These are phyloP conservation scores for Populus hybrid DNA, from an alignment of 441 rosid species.

Conservation along the genomic window DNA sequence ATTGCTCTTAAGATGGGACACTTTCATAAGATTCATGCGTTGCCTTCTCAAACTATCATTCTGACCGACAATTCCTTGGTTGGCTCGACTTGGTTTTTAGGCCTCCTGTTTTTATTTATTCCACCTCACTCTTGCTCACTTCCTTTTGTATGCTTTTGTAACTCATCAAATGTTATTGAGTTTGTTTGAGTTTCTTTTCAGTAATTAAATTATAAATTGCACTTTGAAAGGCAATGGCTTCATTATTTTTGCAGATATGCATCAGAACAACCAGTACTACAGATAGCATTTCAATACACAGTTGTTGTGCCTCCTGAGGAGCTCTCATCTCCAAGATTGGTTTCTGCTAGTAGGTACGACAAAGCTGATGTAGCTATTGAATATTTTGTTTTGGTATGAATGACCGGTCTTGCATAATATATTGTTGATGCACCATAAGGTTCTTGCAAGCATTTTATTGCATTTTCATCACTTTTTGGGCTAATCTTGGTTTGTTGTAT, in stretches of 20 bases:
- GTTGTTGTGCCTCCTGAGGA: conserved; percentile 87
- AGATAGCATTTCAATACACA: conserved; percentile 94
- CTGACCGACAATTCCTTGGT: not conserved
- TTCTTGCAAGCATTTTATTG: not conserved
- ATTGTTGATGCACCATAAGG: not conserved
- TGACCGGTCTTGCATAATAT: not conserved
- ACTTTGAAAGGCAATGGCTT: not conserved
- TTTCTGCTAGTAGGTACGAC: conserved; percentile 72
- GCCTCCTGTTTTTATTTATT: not conserved
- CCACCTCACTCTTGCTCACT: not conserved
- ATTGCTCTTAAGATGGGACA: not conserved
- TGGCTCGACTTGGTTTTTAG: not conserved
- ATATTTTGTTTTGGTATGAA: not conserved
- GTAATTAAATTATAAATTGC: not conserved
- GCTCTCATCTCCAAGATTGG: conserved; percentile 46
- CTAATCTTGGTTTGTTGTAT: conserved; percentile 22
- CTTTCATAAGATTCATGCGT: not conserved
- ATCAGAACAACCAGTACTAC: conserved; percentile 83
- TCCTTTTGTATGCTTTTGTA: not conserved
- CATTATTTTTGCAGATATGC: conserved; percentile 53
- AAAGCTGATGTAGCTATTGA: conserved; percentile 4
- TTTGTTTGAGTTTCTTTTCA: conserved; percentile 6
- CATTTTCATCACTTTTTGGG: not conserved
- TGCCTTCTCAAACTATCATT: conserved; percentile 4
- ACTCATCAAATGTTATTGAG: not conserved